Evolutionary conservation across 2,329 filamentous ascomycete species (phyloP), one percentile per base, ranked within the genome.

Genomic region (Tolypocladium capitatum): DNA sequence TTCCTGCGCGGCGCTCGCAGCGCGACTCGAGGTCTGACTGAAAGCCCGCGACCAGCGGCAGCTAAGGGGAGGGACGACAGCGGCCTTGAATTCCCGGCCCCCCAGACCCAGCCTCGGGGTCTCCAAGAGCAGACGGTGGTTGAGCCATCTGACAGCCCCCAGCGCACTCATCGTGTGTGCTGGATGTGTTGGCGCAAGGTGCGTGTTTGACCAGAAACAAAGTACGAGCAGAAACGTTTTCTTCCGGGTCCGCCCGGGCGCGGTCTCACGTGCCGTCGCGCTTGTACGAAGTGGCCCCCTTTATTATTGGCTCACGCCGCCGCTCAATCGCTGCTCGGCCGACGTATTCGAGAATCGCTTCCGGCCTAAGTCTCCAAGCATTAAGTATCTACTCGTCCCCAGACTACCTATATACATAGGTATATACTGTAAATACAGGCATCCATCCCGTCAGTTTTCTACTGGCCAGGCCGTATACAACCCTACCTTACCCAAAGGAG

Each of bases 81-180:
- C 53, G 46, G 55, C 47, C 50, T 59, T 58, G 46, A 60, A 57
- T 35, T 58, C 55, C 47, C 62, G 57, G 45, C 53, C 49, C 43
- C 53, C 57, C 24, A 56, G 56, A 52, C 52, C 57, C 42, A 51
- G 48, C 51, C 60, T 58, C 53, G 56, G 58, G 21, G 56, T 52
- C 49, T 61, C 59, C 43, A 55, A 51, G 36, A 65, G 47, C 56
- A 68, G 60, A 59, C 60, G 65, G 58, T 65, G 62, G 56, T 61
- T 66, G 54, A 67, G 66, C 66, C 66, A 68, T 61, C 66, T 67
- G 60, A 58, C 57, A 50, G 63, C 58, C 57, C 62, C 59, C 48
- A 63, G 59, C 54, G 61, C 64, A 60, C 63, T 69, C 67, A 69
- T 69, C 48, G 56, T 64, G 60, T 52, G 38, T 48, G 40, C 48